Evolutionary conservation across 306 rosid genomes (phyloP).

Genomic region (Ochetophila trinervis): DNA sequence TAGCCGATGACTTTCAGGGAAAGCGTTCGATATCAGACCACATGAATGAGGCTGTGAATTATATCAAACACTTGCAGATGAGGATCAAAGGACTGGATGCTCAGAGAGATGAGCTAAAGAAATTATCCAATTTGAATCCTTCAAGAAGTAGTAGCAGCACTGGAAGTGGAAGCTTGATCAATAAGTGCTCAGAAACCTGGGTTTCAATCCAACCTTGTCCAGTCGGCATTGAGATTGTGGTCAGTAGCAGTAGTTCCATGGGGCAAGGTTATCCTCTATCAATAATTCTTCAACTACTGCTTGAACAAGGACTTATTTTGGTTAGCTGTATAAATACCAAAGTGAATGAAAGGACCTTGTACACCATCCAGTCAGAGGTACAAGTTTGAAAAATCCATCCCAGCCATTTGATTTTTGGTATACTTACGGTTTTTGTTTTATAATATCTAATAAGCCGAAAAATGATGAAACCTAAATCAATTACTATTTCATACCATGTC

Average conservation of each 20-base stretch:
- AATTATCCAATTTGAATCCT: not conserved
- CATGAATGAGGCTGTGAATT: slow-evolving; percentile 29
- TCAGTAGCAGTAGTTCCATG: slow-evolving; percentile 12
- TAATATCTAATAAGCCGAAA: no score
- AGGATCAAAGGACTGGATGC: slow-evolving; percentile 11
- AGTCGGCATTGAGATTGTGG: slow-evolving; percentile 49
- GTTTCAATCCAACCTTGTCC: slow-evolving; percentile 38
- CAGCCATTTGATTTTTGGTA: not conserved
- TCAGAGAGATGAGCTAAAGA: slow-evolving; percentile 17
- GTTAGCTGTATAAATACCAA: slow-evolving; percentile 22
- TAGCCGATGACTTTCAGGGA: slow-evolving; percentile 24
- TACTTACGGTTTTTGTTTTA: not conserved
- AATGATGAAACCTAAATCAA: no score
- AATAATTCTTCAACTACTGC: slow-evolving; percentile 18
- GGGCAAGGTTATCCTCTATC: slow-evolving; percentile 19
- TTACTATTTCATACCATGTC: no score
- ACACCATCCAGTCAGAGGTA: slow-evolving; percentile 34
- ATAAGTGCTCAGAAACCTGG: slow-evolving; percentile 6
- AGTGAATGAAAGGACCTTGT: slow-evolving; percentile 21
- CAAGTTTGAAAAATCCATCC: not conserved
- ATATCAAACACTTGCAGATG: slow-evolving; percentile 15
- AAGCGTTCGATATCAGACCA: slow-evolving; percentile 30
- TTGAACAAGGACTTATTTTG: slow-evolving; percentile 24
- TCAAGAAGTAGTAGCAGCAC: not conserved
- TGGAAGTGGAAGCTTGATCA: not conserved